Evolutionary conservation across 2,329 filamentous ascomycete species (phyloP).

Genomic region (Hymenoscyphus fructigenus): DNA sequence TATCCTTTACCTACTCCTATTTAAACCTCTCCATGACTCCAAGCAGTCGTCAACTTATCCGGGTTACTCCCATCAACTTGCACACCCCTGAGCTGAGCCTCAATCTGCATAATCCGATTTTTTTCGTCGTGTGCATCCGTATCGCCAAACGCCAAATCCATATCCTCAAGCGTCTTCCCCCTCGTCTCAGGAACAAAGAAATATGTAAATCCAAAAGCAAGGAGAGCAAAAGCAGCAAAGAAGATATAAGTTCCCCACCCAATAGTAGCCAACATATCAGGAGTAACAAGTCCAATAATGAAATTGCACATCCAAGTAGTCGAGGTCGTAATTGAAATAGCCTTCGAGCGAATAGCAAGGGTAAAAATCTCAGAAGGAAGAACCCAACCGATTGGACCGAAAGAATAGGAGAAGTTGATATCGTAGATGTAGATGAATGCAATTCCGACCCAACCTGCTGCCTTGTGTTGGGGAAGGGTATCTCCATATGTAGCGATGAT

Average conservation of each 20-base stretch:
- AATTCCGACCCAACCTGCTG: constrained; percentile 58
- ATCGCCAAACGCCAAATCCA: constrained; percentile 50
- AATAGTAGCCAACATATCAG: constrained; percentile 53
- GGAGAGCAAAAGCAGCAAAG: constrained; percentile 54
- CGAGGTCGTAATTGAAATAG: constrained; percentile 58
- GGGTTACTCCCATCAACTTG: not conserved
- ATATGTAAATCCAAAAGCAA: constrained; percentile 49
- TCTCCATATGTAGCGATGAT: constrained; percentile 51
- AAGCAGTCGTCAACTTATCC: not conserved
- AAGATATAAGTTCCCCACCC: constrained; percentile 58
- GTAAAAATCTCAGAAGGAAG: constrained; percentile 59
- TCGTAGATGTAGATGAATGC: constrained; percentile 59
- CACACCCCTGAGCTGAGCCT: not conserved
- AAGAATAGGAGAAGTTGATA: constrained; percentile 30
- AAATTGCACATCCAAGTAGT: constrained; percentile 62
- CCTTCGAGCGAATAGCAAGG: constrained; percentile 56
- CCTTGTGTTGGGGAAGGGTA: constrained; percentile 45
- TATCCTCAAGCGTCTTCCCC: constrained; percentile 54
- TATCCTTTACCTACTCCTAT: too few species aligned
- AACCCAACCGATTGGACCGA: constrained; percentile 51
- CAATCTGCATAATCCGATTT: not conserved
- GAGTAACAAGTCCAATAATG: constrained; percentile 52
- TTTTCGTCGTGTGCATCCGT: constrained; percentile 40
- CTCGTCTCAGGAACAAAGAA: constrained; percentile 60
- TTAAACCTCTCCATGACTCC: not conserved